Conservation (phyloP, 2,329 filamentous ascomycete species). For the Colletotrichum acutatum region DNA sequence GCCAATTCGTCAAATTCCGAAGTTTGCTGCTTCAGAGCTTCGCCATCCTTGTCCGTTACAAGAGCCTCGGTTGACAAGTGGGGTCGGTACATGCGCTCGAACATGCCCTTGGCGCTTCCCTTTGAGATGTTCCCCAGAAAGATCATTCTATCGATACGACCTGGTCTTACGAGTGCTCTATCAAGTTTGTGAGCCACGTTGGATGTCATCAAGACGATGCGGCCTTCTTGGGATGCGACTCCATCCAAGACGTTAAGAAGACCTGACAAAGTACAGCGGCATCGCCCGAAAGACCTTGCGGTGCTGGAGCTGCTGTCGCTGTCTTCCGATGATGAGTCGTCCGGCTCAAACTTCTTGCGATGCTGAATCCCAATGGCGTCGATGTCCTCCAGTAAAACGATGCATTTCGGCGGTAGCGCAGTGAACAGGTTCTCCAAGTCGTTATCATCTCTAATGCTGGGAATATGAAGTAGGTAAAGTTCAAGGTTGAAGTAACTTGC, state of each 20-base stretch:
- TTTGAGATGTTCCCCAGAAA: conserved; percentile 68
- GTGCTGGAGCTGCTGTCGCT: conserved; percentile 36
- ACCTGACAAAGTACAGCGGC: conserved; percentile 63
- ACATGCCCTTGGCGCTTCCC: conserved; percentile 28
- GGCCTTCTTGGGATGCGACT: conserved; percentile 73
- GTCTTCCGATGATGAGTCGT: conserved; percentile 39
- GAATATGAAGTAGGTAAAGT: conserved; percentile 79
- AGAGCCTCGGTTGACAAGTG: background rate
- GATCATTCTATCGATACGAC: conserved; percentile 77
- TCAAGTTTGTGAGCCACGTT: conserved; percentile 73
- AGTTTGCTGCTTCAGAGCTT: background rate
- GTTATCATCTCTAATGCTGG: conserved; percentile 46
- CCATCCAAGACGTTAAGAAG: conserved; percentile 77
- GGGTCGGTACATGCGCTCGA: conserved; percentile 31
- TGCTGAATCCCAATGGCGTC: conserved; percentile 38
- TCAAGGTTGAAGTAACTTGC: conserved; percentile 78
- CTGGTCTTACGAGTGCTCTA: conserved; percentile 69
- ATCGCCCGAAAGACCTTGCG: conserved; percentile 11
- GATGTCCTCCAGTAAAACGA: conserved; percentile 43
- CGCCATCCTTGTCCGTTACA: background rate
- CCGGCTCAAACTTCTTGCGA: conserved; percentile 33
- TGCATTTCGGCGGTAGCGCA: conserved; percentile 37
- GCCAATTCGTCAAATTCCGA: background rate
- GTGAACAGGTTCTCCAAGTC: conserved; percentile 47
- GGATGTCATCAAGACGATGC: conserved; percentile 78